phyloP scores from a whole-genome alignment of 192 early-diverging fungal genomes.

The Entomortierella parvispora region DNA sequence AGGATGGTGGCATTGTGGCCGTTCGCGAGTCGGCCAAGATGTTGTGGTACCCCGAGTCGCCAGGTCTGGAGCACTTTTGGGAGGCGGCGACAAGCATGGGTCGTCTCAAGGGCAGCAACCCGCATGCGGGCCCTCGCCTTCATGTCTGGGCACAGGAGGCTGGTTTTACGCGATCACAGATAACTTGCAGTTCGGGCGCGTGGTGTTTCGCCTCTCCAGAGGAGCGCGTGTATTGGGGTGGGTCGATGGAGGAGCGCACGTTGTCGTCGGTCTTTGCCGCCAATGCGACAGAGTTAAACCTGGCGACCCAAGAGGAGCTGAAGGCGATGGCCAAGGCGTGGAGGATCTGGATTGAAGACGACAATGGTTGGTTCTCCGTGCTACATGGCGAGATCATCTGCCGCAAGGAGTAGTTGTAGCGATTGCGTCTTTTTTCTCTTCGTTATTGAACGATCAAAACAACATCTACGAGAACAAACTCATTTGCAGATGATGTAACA shows the following conservation, averaged over 20 bases:
- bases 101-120: constrained; percentile 11
- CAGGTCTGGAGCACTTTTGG: constrained; percentile 12
- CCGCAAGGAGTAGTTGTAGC: no score
- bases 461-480: no score
- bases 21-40: constrained; percentile 6
- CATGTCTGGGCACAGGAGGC: constrained; percentile 16
- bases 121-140: constrained; percentile 7
- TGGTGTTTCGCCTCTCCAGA: constrained; percentile 21
- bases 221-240: constrained; percentile 21
- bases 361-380: constrained; percentile 14
- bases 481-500: no score
- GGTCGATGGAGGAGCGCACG: constrained; percentile 13
- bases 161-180: constrained; percentile 24
- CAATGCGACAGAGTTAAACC: constrained; percentile 5
- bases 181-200: constrained; percentile 14
- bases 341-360: constrained; percentile 10
- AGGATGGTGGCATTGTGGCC: constrained; percentile 16
- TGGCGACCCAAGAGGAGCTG: constrained; percentile 14
- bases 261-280: constrained; percentile 15
- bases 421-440: no score
- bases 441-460: no score
- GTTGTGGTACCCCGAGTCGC: constrained; percentile 19
- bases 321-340: constrained; percentile 10
- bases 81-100: constrained; percentile 10
- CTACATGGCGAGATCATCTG: constrained; percentile 23